These are phyloP conservation scores for Boletus sensibilis DNA, from an alignment of 768 basidiomycete species.

Conservation along the genomic window DNA sequence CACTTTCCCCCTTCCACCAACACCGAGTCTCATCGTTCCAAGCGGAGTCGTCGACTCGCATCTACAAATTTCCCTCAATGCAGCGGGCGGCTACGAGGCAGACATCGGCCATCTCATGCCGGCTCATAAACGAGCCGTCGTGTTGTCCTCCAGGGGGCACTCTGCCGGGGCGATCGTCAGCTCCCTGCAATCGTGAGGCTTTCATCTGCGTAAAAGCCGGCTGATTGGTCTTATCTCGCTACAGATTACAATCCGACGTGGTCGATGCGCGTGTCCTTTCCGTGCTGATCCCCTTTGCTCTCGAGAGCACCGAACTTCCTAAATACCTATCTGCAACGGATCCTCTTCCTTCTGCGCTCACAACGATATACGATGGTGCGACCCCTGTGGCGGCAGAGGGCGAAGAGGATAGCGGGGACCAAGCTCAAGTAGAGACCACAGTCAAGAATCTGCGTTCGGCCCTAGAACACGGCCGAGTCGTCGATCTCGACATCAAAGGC, in stretches of 20 bases:
- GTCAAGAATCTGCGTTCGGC: slow-evolving; percentile 65
- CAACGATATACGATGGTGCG: slow-evolving; percentile 52
- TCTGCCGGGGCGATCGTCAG: slow-evolving; percentile 40
- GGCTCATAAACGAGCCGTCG: slow-evolving; percentile 58
- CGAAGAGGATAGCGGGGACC: slow-evolving; percentile 17
- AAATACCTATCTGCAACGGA: slow-evolving; percentile 30
- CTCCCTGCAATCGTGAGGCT: slow-evolving; percentile 40
- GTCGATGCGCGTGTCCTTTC: slow-evolving; percentile 47
- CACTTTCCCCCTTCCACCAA: slow-evolving; percentile 64
- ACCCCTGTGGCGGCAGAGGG: slow-evolving; percentile 36
- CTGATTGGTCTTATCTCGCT: slow-evolving; percentile 1
- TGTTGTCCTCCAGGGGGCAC: slow-evolving; percentile 48
- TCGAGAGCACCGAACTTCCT: slow-evolving; percentile 48
- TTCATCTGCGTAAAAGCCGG: not conserved
- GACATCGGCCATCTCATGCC: slow-evolving; percentile 40
- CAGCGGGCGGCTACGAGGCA: slow-evolving; percentile 24
- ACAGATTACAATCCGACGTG: slow-evolving; percentile 19
- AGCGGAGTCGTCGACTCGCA: slow-evolving; percentile 65
- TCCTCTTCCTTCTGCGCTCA: slow-evolving; percentile 36
- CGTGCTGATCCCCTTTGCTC: slow-evolving; percentile 57
- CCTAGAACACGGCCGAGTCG: slow-evolving; percentile 54
- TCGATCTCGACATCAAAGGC: slow-evolving; percentile 69
- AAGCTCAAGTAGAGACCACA: slow-evolving; percentile 36
- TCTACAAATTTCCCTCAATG: slow-evolving; percentile 44
- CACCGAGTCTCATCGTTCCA: slow-evolving; percentile 67